These are phyloP conservation scores for Colletotrichum graminicola DNA, from an alignment of 2,329 filamentous ascomycete species.

Conservation along the genomic window DNA sequence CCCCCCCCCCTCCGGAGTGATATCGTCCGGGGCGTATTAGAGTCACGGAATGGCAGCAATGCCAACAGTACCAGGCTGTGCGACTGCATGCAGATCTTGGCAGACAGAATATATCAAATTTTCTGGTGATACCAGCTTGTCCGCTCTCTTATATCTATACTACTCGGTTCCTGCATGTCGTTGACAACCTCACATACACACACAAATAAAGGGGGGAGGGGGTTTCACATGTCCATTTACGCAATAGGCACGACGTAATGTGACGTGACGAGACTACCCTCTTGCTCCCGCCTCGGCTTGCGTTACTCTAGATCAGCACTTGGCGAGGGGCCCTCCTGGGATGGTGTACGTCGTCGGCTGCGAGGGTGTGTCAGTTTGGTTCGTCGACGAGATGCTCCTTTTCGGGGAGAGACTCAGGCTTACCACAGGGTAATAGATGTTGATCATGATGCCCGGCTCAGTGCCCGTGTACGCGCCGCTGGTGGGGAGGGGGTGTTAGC, in stretches of 20 bases:
- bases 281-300: not conserved
- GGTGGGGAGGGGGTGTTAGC: not conserved
- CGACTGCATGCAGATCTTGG: slow-evolving; percentile 1
- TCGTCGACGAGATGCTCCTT: not conserved
- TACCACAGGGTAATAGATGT: slow-evolving; percentile 41
- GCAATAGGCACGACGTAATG: not conserved
- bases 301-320: slow-evolving; percentile 11
- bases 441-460: slow-evolving; percentile 41
- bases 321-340: slow-evolving; percentile 37
- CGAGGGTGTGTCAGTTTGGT: slow-evolving; percentile 1
- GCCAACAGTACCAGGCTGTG: slow-evolving; percentile 5
- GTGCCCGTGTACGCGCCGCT: slow-evolving; percentile 36
- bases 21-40: slow-evolving; percentile 1
- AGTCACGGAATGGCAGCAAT: slow-evolving; percentile 23
- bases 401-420: not conserved
- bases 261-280: not conserved
- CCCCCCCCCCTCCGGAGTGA: not conserved
- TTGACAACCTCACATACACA: not conserved
- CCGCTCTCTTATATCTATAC: not conserved
- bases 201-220: not conserved
- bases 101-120: slow-evolving; percentile 2
- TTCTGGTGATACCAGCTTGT: not conserved
- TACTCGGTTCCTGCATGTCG: not conserved
- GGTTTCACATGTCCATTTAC: not conserved
- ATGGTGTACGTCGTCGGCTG: slow-evolving; percentile 37